Evolutionary conservation across 148 eudicot species (phyloP).

Genomic region (Amaranthus palmeri): DNA sequence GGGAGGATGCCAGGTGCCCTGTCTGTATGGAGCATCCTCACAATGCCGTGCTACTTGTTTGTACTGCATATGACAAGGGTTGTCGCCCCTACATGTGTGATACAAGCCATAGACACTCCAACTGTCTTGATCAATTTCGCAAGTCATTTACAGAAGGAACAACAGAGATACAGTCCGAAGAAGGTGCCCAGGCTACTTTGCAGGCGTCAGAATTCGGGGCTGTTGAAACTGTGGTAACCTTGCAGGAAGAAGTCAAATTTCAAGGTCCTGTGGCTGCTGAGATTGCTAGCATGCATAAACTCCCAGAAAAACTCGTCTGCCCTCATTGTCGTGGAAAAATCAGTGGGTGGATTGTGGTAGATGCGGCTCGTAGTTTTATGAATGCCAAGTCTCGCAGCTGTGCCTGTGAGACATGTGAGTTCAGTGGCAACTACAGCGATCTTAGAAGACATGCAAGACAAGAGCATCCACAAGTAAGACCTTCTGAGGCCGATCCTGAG

Average conservation of each 20-base stretch:
- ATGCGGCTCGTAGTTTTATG: conserved; percentile 75
- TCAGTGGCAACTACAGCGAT: conserved; percentile 64
- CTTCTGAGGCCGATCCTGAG: conserved; percentile 74
- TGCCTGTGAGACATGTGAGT: conserved; percentile 78
- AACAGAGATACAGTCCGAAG: conserved; percentile 18
- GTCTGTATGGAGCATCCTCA: conserved; percentile 99
- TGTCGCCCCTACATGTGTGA: conserved; percentile 96
- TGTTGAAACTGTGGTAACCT: conserved; percentile 24
- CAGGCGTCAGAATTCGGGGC: conserved; percentile 19
- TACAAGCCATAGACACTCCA: conserved; percentile 94
- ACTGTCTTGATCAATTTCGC: conserved; percentile 79
- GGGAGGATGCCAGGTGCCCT: conserved; percentile 93
- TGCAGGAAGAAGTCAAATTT: conserved; percentile 34
- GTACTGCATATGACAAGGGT: conserved; percentile 78
- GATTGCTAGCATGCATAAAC: conserved; percentile 37
- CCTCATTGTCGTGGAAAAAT: conserved; percentile 83
- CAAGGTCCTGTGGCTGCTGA: conserved; percentile 31
- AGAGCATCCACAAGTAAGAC: conserved; percentile 71
- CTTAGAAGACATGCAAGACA: conserved; percentile 82
- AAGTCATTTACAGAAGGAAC: conserved; percentile 52
- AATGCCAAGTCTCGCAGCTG: conserved; percentile 76
- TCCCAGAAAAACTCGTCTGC: conserved; percentile 51
- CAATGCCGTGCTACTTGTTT: conserved; percentile 76
- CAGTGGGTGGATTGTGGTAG: conserved; percentile 75
- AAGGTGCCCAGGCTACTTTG: conserved; percentile 17